A percentile compares a stretch with the other conserved stretches of the same genome.
phyloP scores from a whole-genome alignment of 148 eudicot genomes.

The Talinum fruticosum region DNA sequence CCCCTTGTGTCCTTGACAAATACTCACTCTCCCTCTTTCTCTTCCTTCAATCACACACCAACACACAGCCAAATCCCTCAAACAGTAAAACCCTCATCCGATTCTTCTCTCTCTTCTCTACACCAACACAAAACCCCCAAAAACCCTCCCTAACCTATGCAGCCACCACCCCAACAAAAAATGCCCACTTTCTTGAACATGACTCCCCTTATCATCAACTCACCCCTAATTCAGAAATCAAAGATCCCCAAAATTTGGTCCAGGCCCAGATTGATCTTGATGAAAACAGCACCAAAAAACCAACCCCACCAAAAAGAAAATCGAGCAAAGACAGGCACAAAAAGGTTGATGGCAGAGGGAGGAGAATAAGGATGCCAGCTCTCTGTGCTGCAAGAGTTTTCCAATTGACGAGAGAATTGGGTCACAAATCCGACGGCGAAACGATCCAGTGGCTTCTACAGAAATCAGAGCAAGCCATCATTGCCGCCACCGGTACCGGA shows the following conservation, averaged over 20 bases:
- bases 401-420: conserved; percentile 54
- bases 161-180: conserved; percentile 15
- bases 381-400: conserved; percentile 57
- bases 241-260: conserved; percentile 15
- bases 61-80: neutral
- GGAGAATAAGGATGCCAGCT: conserved; percentile 63
- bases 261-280: conserved; percentile 13
- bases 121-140: neutral
- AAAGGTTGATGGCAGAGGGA: conserved; percentile 63
- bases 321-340: conserved; percentile 63
- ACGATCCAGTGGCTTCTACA: conserved; percentile 61
- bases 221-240: conserved; percentile 13
- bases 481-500: conserved; percentile 54
- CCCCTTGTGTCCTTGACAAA: conserved; percentile 14
- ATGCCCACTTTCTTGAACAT: conserved; percentile 27
- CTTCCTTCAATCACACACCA: conserved; percentile 18
- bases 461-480: conserved; percentile 46
- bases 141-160: conserved; percentile 17
- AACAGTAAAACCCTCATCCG: conserved; percentile 8
- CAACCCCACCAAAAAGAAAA: conserved; percentile 41
- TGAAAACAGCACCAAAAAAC: conserved; percentile 8
- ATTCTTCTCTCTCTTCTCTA: neutral
- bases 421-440: conserved; percentile 38
- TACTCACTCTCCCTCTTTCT: neutral
- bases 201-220: conserved; percentile 10